Evolutionary conservation across 2,329 filamentous ascomycete genomes (phyloP).

Genomic region (Chaetomiaceae sp.): DNA sequence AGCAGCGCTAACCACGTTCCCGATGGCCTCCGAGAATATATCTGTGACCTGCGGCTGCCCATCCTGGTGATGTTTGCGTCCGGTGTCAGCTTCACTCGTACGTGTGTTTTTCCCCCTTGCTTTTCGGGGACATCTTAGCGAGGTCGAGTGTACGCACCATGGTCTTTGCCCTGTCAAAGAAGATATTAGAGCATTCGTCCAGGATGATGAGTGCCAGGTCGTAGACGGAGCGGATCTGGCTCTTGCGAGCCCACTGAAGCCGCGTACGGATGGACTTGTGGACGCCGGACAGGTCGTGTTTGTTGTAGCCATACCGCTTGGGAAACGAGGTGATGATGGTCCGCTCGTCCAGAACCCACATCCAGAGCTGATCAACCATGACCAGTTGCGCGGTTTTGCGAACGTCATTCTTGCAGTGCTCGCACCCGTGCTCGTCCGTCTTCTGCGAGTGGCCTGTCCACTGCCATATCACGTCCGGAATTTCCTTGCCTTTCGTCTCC

Average conservation of each 20-base stretch:
- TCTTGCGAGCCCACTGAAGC: conserved; percentile 8
- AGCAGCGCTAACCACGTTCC: conserved; percentile 31
- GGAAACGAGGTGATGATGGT: conserved; percentile 29
- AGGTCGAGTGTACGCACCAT: conserved; percentile 1
- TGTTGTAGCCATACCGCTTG: conserved; percentile 37
- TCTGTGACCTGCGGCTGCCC: conserved; percentile 35
- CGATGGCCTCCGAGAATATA: conserved; percentile 37
- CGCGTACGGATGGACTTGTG: conserved; percentile 18
- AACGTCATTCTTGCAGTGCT: conserved; percentile 23
- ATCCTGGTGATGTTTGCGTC: conserved; percentile 2
- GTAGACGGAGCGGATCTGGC: conserved; percentile 17
- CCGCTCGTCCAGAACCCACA: conserved; percentile 28
- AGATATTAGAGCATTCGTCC: conserved; percentile 16
- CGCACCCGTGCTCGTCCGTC: conserved; percentile 15
- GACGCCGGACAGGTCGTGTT: conserved; percentile 21
- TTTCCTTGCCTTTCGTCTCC: too few relatives aligned
- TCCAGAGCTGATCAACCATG: conserved; percentile 31
- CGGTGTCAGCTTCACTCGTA: background rate
- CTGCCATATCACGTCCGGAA: too few relatives aligned
- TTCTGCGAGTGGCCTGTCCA: conserved; percentile 8
- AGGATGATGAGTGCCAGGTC: conserved; percentile 22
- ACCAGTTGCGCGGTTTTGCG: conserved; percentile 23
- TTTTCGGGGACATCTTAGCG: background rate
- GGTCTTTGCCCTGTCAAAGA: conserved; percentile 21
- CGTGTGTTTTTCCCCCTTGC: too few relatives aligned